Conservation (phyloP, 805 yeast species). For the Brettanomyces nanus region DNA sequence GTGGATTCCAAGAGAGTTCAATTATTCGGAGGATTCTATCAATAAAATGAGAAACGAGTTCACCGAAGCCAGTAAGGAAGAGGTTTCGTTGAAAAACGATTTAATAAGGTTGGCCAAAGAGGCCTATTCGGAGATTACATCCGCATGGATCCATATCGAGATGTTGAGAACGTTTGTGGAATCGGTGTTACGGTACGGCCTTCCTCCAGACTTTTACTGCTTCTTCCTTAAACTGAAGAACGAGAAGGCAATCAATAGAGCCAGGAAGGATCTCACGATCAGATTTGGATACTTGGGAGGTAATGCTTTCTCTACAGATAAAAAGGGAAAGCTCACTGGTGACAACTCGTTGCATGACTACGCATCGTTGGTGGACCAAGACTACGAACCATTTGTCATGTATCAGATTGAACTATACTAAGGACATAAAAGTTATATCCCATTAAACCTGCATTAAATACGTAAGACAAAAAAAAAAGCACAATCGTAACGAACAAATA, state of each 20-base stretch:
- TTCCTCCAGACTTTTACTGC: constrained; percentile 82
- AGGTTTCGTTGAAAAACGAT: constrained; percentile 66
- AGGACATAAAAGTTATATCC: no score
- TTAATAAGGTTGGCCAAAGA: constrained; percentile 75
- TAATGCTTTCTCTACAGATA: constrained; percentile 67
- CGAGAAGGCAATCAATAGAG: constrained; percentile 35
- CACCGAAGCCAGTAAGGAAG: constrained; percentile 65
- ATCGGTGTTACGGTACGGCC: constrained; percentile 88
- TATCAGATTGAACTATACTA: constrained; percentile 45
- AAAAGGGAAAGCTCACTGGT: constrained; percentile 55
- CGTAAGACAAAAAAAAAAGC: no score
- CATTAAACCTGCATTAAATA: no score
- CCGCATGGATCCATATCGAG: constrained; percentile 87
- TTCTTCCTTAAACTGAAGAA: constrained; percentile 39
- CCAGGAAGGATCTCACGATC: constrained; percentile 60
- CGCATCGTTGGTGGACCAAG: constrained; percentile 87
- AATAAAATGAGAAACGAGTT: constrained; percentile 72
- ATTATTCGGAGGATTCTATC: constrained; percentile 70
- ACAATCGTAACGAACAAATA: no score
- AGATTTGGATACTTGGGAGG: constrained; percentile 91
- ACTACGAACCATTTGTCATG: constrained; percentile 92
- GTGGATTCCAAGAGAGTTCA: constrained; percentile 90
- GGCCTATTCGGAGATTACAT: constrained; percentile 80
- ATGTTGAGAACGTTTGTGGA: constrained; percentile 85
- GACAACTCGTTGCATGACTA: constrained; percentile 66